Evolutionary conservation across 2,329 filamentous ascomycete species (phyloP), one percentile per base, ranked within the genome.

Genomic region (Hypoxylon sp.): DNA sequence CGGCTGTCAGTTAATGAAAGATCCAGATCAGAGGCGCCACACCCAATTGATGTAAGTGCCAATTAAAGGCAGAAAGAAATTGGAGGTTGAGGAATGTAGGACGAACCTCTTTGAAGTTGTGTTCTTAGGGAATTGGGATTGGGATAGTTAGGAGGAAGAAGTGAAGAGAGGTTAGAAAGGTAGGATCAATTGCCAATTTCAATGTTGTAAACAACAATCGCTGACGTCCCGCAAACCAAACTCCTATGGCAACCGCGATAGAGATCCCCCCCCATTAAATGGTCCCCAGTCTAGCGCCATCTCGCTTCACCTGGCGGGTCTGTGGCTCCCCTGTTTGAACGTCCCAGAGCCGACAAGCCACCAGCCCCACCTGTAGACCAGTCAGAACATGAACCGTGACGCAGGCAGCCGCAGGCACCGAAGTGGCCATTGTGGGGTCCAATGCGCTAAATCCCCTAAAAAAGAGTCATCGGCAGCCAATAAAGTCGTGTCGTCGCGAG

Each of bases 221-320:
- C 46, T 65, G 64, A 63, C 52, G 67, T 56, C 68, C 55, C 63
- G 51, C 72, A 65, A 65, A 64, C 51, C 62, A 37, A 60, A 59
- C 68, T 67, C 65, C 75, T 72, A 75, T 73, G 74, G 75, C 75
- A 77, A 77, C 75, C 74, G 65, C 69, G 61, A 72, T 67, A 64
- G 31, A 8, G n/a, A n/a, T 29, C 17, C 46, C 24, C 24, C 24
- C 24, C 24, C 24, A 46, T 56, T 15, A 46, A 35, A 24, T 24
- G n/a, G 8, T 48, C 48, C 58, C 53, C 31, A 60, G 55, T 51
- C 44, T 61, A 68, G 48, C 65, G 55, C 60, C 51, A 56, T 68
- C 37, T 61, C 17, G 42, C 42, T 47, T 50, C 48, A 56, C 42
- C 21, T 48, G 35, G 21, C 51, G 52, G 42, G 19, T 17, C 47